A percentile compares a stretch with the other conserved stretches of the same genome.
Conservation (phyloP, 768 basidiomycete species). For the Mrakia gelida region DNA sequence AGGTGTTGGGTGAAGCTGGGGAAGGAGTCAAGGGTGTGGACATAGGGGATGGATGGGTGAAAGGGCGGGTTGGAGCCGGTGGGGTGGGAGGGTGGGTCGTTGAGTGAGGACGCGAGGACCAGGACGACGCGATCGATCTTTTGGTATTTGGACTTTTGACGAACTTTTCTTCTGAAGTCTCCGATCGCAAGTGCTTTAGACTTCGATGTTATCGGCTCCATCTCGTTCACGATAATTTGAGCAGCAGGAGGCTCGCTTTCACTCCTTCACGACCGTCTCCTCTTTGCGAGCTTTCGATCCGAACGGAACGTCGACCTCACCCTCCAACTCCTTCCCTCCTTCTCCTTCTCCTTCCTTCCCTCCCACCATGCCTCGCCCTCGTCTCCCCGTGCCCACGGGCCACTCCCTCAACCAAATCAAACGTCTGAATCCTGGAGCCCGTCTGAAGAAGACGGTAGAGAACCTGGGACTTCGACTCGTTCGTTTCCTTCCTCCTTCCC, state of each 20-base stretch:
- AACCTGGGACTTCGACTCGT: conserved; percentile 27
- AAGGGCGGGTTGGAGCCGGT: neutral
- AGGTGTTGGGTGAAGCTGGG: neutral
- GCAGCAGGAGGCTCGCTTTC: too few species aligned
- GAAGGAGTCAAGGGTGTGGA: neutral
- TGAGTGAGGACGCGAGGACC: neutral
- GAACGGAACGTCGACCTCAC: neutral
- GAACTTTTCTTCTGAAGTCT: too few species aligned
- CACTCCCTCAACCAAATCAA: neutral
- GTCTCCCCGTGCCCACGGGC: neutral
- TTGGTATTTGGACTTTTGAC: neutral
- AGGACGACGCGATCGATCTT: neutral
- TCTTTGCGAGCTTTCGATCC: neutral
- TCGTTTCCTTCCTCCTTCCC: neutral
- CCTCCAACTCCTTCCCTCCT: neutral
- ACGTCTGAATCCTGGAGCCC: conserved; percentile 2
- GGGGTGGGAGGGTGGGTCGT: neutral
- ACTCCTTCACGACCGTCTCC: neutral
- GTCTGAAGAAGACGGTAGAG: conserved; percentile 11
- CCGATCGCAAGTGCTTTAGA: too few species aligned
- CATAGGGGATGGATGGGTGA: neutral
- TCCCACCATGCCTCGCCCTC: neutral
- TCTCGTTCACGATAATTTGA: too few species aligned
- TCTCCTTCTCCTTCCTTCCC: neutral
- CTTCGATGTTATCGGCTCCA: too few species aligned